Evolutionary conservation across 1,139 yeast species (phyloP).

Genomic region (Candida pseudoviswanathii): DNA sequence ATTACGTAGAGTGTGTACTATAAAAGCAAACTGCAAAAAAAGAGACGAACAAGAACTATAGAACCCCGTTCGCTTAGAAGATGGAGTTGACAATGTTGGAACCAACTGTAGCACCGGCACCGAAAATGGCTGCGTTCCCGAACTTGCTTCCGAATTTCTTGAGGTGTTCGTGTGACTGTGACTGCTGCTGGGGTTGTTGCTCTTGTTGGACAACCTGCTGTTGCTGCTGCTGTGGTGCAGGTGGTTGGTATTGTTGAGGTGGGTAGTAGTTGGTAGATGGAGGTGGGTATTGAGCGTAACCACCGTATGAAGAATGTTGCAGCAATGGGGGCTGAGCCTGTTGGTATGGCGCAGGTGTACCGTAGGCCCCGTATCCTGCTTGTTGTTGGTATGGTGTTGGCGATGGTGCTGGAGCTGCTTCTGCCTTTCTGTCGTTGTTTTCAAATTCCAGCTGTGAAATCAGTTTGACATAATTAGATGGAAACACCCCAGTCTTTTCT

Average conservation of each 20-base stretch:
- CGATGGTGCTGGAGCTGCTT: too few species aligned
- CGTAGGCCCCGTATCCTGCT: slow-evolving; percentile 9
- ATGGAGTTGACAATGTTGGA: slow-evolving; percentile 84
- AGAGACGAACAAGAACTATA: too few species aligned
- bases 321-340: slow-evolving; percentile 13
- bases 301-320: slow-evolving; percentile 39
- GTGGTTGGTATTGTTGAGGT: slow-evolving; percentile 33
- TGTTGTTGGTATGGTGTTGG: slow-evolving; percentile 13
- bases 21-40: neutral
- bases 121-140: slow-evolving; percentile 92
- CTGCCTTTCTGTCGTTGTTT: slow-evolving; percentile 12
- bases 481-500: slow-evolving; percentile 80
- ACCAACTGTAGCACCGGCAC: slow-evolving; percentile 97
- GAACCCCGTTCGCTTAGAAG: too few species aligned
- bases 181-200: slow-evolving; percentile 24
- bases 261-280: slow-evolving; percentile 46
- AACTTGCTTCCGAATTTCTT: slow-evolving; percentile 79
- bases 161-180: slow-evolving; percentile 34
- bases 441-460: slow-evolving; percentile 41
- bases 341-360: slow-evolving; percentile 12
- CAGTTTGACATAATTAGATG: slow-evolving; percentile 76
- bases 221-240: too few species aligned
- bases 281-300: slow-evolving; percentile 55
- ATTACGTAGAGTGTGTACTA: too few species aligned
- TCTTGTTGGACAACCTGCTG: slow-evolving; percentile 17